Percentiles rank a stretch among this genome's conserved stretches.
phyloP scores from a whole-genome alignment of 495 filamentous ascomycete species.

The Aspergillus panamensis region DNA sequence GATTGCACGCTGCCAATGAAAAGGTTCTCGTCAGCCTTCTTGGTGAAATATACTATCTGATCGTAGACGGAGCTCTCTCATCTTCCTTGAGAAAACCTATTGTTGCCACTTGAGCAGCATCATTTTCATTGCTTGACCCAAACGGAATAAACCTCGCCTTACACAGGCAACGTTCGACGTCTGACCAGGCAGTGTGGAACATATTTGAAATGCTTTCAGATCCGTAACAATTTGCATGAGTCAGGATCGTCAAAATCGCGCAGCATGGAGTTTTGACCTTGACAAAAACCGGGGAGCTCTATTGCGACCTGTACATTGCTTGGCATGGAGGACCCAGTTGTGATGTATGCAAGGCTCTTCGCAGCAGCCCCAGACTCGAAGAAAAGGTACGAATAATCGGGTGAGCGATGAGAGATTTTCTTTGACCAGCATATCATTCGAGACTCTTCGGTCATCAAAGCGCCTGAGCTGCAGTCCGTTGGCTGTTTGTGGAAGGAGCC shows the following conservation, averaged over 20 bases:
- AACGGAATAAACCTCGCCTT: neutral
- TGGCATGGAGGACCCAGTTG: neutral
- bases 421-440: neutral
- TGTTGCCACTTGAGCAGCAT: neutral
- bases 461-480: neutral
- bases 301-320: conserved; percentile 1
- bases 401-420: neutral
- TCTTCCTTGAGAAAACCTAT: neutral
- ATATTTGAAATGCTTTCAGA: neutral
- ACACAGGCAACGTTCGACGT: neutral
- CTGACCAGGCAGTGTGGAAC: neutral
- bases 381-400: neutral
- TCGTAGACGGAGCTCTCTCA: neutral
- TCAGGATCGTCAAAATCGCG: neutral
- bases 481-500: neutral
- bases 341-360: neutral
- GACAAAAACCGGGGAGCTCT: neutral
- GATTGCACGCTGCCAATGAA: neutral
- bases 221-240: neutral
- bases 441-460: neutral
- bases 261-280: neutral
- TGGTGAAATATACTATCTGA: neutral
- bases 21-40: neutral
- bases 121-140: neutral
- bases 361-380: neutral